A percentile compares a stretch with the other conserved stretches of the same genome.
Conservation (phyloP, 441 rosid genomes). For the Geranium incanum region DNA sequence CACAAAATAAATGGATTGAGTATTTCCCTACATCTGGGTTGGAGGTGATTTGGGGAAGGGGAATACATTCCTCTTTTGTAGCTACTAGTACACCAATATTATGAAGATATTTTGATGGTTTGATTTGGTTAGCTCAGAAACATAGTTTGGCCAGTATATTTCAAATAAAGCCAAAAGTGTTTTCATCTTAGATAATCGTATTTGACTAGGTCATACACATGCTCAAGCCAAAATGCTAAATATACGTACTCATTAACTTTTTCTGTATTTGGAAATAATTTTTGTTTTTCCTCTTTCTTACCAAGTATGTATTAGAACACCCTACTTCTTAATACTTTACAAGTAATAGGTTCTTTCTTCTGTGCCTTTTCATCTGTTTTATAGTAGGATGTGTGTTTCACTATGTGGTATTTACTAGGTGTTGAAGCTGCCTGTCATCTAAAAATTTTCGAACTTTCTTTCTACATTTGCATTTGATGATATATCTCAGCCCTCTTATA, state of each 20-base stretch:
- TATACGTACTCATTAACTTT: not conserved
- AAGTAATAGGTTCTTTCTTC: not conserved
- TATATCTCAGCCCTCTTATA: not conserved
- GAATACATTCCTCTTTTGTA: too few relatives aligned
- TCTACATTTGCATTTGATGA: not conserved
- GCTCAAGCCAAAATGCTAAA: slow-evolving; percentile 7
- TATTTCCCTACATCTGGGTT: not conserved
- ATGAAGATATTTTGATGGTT: not conserved
- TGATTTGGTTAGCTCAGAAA: not conserved
- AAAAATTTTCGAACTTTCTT: not conserved
- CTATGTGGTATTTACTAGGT: not conserved
- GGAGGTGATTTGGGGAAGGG: not conserved
- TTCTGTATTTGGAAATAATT: not conserved
- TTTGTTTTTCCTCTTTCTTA: not conserved
- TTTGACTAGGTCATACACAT: not conserved
- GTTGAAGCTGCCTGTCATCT: not conserved
- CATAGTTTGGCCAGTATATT: not conserved
- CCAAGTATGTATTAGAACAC: slow-evolving; percentile 1
- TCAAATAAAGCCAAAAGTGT: not conserved
- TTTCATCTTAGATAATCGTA: not conserved
- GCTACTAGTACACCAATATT: not conserved
- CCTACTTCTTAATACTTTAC: not conserved
- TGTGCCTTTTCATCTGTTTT: too few relatives aligned
- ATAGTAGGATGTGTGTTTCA: not conserved
- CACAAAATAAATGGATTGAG: too few relatives aligned